Evolutionary conservation across 1,284 basidiomycete species (phyloP).

Genomic region (Clitocybe nebularis): DNA sequence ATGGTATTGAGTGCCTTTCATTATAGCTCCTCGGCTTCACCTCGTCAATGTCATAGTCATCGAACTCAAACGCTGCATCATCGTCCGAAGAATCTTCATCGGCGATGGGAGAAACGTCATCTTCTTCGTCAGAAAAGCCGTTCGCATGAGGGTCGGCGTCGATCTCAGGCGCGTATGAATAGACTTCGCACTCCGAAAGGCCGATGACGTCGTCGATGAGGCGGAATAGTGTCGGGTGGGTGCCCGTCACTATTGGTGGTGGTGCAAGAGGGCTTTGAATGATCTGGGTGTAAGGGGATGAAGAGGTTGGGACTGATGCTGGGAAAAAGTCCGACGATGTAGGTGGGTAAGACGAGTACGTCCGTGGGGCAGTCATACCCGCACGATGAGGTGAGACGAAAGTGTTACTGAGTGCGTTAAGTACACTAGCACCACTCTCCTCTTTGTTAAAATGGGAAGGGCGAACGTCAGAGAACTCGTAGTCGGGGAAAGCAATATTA

Average conservation of each 20-base stretch:
- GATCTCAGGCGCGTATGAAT: slow-evolving; percentile 90
- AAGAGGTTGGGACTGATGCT: slow-evolving; percentile 62
- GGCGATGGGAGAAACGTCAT: slow-evolving; percentile 59
- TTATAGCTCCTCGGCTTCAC: slow-evolving; percentile 36
- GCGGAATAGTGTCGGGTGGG: slow-evolving; percentile 82
- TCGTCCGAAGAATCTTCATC: slow-evolving; percentile 62
- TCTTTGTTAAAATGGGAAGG: slow-evolving; percentile 90
- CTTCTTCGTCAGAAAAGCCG: slow-evolving; percentile 75
- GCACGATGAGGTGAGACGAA: slow-evolving; percentile 64
- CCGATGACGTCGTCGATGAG: slow-evolving; percentile 90
- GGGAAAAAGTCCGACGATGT: slow-evolving; percentile 72
- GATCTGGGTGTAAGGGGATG: slow-evolving; percentile 57
- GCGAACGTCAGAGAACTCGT: slow-evolving; percentile 93
- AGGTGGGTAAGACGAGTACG: slow-evolving; percentile 79
- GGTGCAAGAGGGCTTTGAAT: slow-evolving; percentile 62
- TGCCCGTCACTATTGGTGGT: slow-evolving; percentile 58
- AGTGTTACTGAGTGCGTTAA: slow-evolving; percentile 79
- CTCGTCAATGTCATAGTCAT: slow-evolving; percentile 75
- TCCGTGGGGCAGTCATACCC: slow-evolving; percentile 63
- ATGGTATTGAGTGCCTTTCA: slow-evolving; percentile 28
- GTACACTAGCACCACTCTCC: slow-evolving; percentile 71
- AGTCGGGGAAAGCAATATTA: slow-evolving; percentile 96
- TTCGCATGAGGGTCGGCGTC: slow-evolving; percentile 93
- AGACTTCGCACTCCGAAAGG: slow-evolving; percentile 92
- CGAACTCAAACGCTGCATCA: slow-evolving; percentile 69